phyloP scores from a whole-genome alignment of 2,329 filamentous ascomycete genomes.

The Emmonsiellopsis sp. region DNA sequence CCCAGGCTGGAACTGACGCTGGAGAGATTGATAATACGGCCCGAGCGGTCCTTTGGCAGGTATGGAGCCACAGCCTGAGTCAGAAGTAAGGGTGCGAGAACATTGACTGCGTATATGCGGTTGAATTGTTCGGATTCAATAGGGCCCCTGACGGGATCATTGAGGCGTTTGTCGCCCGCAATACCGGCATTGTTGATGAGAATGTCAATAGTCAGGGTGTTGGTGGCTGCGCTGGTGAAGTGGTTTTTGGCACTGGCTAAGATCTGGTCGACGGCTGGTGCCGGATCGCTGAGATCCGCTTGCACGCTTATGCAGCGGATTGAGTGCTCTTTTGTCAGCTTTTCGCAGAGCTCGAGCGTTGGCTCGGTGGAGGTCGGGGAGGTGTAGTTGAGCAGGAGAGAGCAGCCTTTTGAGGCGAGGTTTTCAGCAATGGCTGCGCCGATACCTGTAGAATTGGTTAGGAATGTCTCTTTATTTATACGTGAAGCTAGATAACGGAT shows the following conservation, averaged over 20 bases:
- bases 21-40: slow-evolving; percentile 54
- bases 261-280: slow-evolving; percentile 49
- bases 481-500: not conserved
- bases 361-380: slow-evolving; percentile 49
- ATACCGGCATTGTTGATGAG: slow-evolving; percentile 80
- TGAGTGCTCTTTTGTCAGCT: slow-evolving; percentile 49
- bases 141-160: slow-evolving; percentile 53
- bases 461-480: slow-evolving; percentile 5
- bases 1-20: slow-evolving; percentile 51
- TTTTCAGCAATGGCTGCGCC: slow-evolving; percentile 61
- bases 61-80: slow-evolving; percentile 63
- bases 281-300: slow-evolving; percentile 59
- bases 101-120: slow-evolving; percentile 68
- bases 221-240: slow-evolving; percentile 35
- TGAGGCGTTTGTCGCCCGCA: slow-evolving; percentile 43
- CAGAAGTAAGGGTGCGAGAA: slow-evolving; percentile 69
- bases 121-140: slow-evolving; percentile 59
- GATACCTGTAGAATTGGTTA: slow-evolving; percentile 51
- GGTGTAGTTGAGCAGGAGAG: slow-evolving; percentile 63
- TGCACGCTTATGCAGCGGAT: slow-evolving; percentile 56
- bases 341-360: slow-evolving; percentile 46
- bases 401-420: slow-evolving; percentile 63
- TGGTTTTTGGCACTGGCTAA: slow-evolving; percentile 51
- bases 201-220: slow-evolving; percentile 65
- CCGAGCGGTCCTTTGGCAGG: slow-evolving; percentile 59